Evolutionary conservation across 1,284 basidiomycete species (phyloP).

Genomic region (Trichosporon sp.): DNA sequence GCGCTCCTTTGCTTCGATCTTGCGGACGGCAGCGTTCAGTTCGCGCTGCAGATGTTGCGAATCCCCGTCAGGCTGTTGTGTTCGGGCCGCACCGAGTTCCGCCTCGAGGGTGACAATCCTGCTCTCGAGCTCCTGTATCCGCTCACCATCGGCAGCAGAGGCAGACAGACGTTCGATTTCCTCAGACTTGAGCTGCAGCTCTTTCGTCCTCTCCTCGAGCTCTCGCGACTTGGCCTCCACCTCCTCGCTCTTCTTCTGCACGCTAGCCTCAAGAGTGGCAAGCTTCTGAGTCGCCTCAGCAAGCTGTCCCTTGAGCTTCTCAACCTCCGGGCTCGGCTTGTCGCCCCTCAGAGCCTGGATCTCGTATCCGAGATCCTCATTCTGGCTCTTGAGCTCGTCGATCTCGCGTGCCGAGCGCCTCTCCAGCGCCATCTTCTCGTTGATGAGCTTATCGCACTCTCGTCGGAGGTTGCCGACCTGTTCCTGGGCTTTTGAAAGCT

Average conservation of each 20-base stretch:
- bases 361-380: constrained; percentile 42
- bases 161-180: constrained; percentile 1
- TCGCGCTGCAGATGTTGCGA: constrained; percentile 23
- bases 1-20: constrained; percentile 18
- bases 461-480: constrained; percentile 30
- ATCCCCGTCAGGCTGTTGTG: constrained; percentile 7
- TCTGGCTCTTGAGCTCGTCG: constrained; percentile 30
- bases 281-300: neutral
- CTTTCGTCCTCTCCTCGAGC: neutral
- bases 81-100: constrained; percentile 14
- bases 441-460: constrained; percentile 41
- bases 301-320: constrained; percentile 21
- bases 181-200: neutral
- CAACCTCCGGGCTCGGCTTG: constrained; percentile 18
- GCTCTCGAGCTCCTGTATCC: constrained; percentile 3
- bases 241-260: constrained; percentile 3
- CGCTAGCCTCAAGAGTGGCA: neutral
- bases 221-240: neutral
- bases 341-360: constrained; percentile 28
- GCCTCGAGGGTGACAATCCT: constrained; percentile 21
- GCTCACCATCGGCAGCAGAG: neutral
- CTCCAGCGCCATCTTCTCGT: constrained; percentile 43
- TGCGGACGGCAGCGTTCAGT: constrained; percentile 20
- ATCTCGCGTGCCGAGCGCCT: constrained; percentile 29
- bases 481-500: neutral